Evolutionary conservation across 2,329 filamentous ascomycete genomes (phyloP).

Genomic region (Exophiala lecanii-corni): DNA sequence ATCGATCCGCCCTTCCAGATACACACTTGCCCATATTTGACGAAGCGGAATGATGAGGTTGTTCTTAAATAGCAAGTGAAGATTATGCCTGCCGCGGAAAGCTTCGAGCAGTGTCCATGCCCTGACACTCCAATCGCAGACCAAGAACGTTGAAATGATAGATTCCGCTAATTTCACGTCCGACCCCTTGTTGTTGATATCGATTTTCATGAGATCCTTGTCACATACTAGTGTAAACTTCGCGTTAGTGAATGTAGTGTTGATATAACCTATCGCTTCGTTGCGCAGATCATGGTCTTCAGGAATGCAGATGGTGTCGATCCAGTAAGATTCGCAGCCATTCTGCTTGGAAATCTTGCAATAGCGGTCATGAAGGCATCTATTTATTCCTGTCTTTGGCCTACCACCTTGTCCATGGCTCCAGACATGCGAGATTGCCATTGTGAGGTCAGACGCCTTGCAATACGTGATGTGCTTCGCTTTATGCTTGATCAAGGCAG

Average conservation of each 20-base stretch:
- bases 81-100: slow-evolving; percentile 12
- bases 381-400: slow-evolving; percentile 14
- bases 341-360: slow-evolving; percentile 16
- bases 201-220: slow-evolving; percentile 28
- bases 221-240: slow-evolving; percentile 26
- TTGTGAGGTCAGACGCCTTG: too few relatives aligned
- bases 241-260: slow-evolving; percentile 24
- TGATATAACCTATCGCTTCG: slow-evolving; percentile 29
- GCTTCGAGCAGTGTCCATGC: slow-evolving; percentile 29
- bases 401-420: too few relatives aligned
- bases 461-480: too few relatives aligned
- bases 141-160: slow-evolving; percentile 22
- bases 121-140: slow-evolving; percentile 29
- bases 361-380: slow-evolving; percentile 28
- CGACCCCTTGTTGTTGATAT: slow-evolving; percentile 19
- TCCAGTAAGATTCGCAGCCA: slow-evolving; percentile 31
- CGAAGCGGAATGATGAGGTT: too few relatives aligned
- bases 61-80: too few relatives aligned
- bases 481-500: too few relatives aligned
- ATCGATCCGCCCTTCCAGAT: too few relatives aligned
- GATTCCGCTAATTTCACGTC: slow-evolving; percentile 16
- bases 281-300: slow-evolving; percentile 21
- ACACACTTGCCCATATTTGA: too few relatives aligned
- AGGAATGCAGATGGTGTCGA: slow-evolving; percentile 31
- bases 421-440: too few relatives aligned